These are phyloP conservation scores for Colletotrichum theobromicola DNA, from an alignment of 2,329 filamentous ascomycete species.

Conservation along the genomic window DNA sequence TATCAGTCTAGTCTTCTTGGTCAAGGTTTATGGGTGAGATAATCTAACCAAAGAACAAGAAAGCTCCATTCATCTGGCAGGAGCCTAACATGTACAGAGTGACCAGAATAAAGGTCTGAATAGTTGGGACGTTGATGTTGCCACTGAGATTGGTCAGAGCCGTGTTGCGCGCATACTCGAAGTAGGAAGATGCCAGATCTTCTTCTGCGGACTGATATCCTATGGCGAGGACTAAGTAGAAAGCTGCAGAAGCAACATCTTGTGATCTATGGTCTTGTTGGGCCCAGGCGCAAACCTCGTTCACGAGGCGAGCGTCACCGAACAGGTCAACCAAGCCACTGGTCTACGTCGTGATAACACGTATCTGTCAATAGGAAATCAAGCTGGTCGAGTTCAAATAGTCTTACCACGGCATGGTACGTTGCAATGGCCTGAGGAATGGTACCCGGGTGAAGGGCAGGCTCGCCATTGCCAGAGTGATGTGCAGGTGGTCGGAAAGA, in stretches of 20 bases:
- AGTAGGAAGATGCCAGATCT: constrained; percentile 47
- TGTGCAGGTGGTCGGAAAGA: constrained; percentile 40
- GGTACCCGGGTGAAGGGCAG: constrained; percentile 21
- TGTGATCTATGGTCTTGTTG: constrained; percentile 34
- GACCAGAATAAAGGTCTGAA: constrained; percentile 55
- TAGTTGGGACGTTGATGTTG: constrained; percentile 52
- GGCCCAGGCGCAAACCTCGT: constrained; percentile 49
- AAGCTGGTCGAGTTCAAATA: not conserved
- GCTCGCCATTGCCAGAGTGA: constrained; percentile 20
- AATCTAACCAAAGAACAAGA: constrained; percentile 50
- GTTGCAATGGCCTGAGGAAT: constrained; percentile 24
- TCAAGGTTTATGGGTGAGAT: not conserved
- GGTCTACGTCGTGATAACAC: constrained; percentile 30
- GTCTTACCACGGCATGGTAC: constrained; percentile 27
- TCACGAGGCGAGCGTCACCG: constrained; percentile 40
- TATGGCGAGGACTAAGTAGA: constrained; percentile 55
- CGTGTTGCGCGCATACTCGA: constrained; percentile 53
- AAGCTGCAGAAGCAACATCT: constrained; percentile 45
- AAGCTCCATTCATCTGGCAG: constrained; percentile 60
- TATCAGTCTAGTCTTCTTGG: not conserved
- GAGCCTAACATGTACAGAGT: constrained; percentile 60
- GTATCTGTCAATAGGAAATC: not conserved
- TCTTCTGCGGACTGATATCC: constrained; percentile 49
- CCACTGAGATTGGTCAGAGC: constrained; percentile 50
- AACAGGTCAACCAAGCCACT: constrained; percentile 56